Percentiles rank a stretch among this genome's conserved stretches.
Evolutionary conservation across 1,139 yeast species (phyloP).

Genomic region (Yamadazyma pseudoaaseri): DNA sequence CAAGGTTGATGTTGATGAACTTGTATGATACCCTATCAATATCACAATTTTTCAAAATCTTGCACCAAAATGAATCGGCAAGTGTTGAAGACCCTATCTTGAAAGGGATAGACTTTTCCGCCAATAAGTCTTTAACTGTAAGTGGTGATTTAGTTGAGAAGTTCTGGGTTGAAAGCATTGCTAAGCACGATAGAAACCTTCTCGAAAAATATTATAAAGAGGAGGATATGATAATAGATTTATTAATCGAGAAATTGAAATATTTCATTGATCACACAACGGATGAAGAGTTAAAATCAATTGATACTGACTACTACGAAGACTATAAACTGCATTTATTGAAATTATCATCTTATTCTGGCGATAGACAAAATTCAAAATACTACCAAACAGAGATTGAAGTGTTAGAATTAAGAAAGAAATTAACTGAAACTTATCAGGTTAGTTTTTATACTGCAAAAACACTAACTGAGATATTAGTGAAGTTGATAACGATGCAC

Average conservation of each 20-base stretch:
- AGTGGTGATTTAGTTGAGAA: slow-evolving; percentile 44
- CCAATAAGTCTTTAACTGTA: slow-evolving; percentile 22
- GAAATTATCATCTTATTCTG: slow-evolving; percentile 22
- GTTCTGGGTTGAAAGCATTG: slow-evolving; percentile 38
- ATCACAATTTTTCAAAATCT: slow-evolving; percentile 40
- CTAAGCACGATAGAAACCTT: slow-evolving; percentile 20
- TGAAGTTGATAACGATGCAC: slow-evolving; percentile 51
- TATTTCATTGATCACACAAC: slow-evolving; percentile 10
- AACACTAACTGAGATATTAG: slow-evolving; percentile 58
- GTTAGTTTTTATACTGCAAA: slow-evolving; percentile 48
- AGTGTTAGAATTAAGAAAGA: slow-evolving; percentile 51
- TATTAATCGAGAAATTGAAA: slow-evolving; percentile 22
- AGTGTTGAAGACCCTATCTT: slow-evolving; percentile 14
- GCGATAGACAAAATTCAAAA: slow-evolving; percentile 21
- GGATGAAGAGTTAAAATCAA: slow-evolving; percentile 1
- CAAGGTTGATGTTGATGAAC: slow-evolving; percentile 56
- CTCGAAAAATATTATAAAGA: slow-evolving; percentile 33
- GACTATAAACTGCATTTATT: slow-evolving; percentile 25
- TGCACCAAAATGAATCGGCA: slow-evolving; percentile 39
- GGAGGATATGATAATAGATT: slow-evolving; percentile 31
- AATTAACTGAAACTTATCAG: slow-evolving; percentile 54
- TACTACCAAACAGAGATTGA: slow-evolving; percentile 50
- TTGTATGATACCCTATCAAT: slow-evolving; percentile 41
- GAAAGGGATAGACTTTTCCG: slow-evolving; percentile 7
- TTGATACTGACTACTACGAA: slow-evolving; percentile 18